Evolutionary conservation across 164 flowering plant species (phyloP).

Genomic region (Magnolia officinalis): DNA sequence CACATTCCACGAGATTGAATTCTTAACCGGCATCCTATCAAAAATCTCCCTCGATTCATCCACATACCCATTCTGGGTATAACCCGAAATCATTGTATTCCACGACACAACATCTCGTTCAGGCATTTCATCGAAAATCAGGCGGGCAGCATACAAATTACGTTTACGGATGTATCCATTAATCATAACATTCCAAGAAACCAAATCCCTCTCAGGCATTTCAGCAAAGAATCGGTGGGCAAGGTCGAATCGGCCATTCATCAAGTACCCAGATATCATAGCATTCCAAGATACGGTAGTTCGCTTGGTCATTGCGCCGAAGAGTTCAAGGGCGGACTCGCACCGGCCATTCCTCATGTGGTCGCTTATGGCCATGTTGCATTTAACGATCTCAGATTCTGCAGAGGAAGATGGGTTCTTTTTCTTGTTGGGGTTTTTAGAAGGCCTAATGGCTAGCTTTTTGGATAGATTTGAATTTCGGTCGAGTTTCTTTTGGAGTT

Average conservation of each 20-base stretch:
- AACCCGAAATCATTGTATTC: slow-evolving; percentile 81
- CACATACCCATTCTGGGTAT: slow-evolving; percentile 63
- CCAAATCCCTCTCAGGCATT: slow-evolving; percentile 64
- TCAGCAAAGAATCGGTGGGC: slow-evolving; percentile 56
- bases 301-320: slow-evolving; percentile 57
- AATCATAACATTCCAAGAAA: slow-evolving; percentile 84
- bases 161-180: slow-evolving; percentile 48
- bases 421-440: neutral
- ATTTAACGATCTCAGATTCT: slow-evolving; percentile 44
- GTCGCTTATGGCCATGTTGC: slow-evolving; percentile 52
- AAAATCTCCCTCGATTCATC: slow-evolving; percentile 69
- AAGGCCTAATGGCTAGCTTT: neutral
- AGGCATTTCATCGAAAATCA: slow-evolving; percentile 71
- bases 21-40: slow-evolving; percentile 57
- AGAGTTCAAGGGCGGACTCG: slow-evolving; percentile 47
- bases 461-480: neutral
- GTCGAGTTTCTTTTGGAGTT: neutral
- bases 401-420: slow-evolving; percentile 10
- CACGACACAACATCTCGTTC: slow-evolving; percentile 74
- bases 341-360: slow-evolving; percentile 61
- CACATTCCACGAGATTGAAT: slow-evolving; percentile 83
- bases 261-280: slow-evolving; percentile 69
- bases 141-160: slow-evolving; percentile 49
- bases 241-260: slow-evolving; percentile 36
- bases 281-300: slow-evolving; percentile 66